Evolutionary conservation across 2,329 filamentous ascomycete genomes (phyloP).

Genomic region (Talaromyces funiculosus): DNA sequence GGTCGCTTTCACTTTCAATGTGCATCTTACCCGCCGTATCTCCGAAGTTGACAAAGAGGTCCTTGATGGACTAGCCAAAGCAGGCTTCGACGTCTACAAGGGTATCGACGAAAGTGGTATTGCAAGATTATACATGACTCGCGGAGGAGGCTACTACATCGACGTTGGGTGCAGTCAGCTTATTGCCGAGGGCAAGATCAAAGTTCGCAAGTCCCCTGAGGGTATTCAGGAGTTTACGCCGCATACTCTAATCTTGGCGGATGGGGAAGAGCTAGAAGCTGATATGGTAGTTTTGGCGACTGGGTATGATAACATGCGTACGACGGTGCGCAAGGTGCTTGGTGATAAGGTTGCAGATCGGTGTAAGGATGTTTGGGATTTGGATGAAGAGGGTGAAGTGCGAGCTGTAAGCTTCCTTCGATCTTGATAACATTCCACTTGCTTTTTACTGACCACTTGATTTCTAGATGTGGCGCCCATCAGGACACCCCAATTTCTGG

Average conservation of each 20-base stretch:
- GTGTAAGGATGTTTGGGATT: conserved; percentile 56
- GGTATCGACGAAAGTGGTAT: conserved; percentile 40
- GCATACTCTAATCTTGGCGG: conserved; percentile 44
- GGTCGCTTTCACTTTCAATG: conserved; percentile 43
- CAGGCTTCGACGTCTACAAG: conserved; percentile 42
- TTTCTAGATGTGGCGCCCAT: conserved; percentile 47
- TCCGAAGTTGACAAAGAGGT: conserved; percentile 38
- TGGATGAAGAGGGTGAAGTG: conserved; percentile 53
- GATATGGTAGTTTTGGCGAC: conserved; percentile 62
- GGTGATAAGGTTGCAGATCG: conserved; percentile 56
- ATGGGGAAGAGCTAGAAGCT: conserved; percentile 52
- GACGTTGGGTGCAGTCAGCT: conserved; percentile 52
- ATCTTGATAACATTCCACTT: background rate
- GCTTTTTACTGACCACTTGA: background rate
- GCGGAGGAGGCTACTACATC: conserved; percentile 55
- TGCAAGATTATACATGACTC: conserved; percentile 41
- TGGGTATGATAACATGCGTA: conserved; percentile 64
- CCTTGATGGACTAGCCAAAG: conserved; percentile 42
- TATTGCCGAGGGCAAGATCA: conserved; percentile 55
- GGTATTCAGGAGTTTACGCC: conserved; percentile 50
- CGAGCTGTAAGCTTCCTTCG: conserved; percentile 32
- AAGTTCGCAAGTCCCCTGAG: conserved; percentile 52
- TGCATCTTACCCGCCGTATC: conserved; percentile 39
- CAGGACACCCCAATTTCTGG: conserved; percentile 61
- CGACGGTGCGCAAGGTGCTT: conserved; percentile 55